phyloP scores from a whole-genome alignment of 2,329 filamentous ascomycete species.

The Cladophialophora carrionii region DNA sequence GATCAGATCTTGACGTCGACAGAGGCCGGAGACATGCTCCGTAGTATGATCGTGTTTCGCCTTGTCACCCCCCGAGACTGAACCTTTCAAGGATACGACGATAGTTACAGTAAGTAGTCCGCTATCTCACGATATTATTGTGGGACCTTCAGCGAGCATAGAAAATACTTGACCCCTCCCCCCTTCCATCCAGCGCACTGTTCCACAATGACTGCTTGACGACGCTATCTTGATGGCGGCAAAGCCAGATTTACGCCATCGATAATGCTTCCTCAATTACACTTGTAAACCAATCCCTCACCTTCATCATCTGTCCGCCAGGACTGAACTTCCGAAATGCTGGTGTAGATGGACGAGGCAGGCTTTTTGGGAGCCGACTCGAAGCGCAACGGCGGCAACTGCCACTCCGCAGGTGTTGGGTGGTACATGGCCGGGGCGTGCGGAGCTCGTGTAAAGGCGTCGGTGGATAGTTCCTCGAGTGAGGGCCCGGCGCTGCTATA shows the following conservation, averaged over 20 bases:
- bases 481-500: neutral
- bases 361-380: neutral
- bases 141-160: no score
- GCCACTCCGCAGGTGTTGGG: neutral
- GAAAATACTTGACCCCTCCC: no score
- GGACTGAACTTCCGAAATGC: neutral
- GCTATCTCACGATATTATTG: no score
- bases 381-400: constrained; percentile 1
- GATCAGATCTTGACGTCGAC: neutral
- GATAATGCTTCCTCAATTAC: no score
- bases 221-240: no score
- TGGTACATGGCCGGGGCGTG: neutral
- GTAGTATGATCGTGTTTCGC: no score
- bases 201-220: no score
- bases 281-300: neutral
- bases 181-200: no score
- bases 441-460: neutral
- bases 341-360: constrained; percentile 3
- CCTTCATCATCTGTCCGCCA: neutral
- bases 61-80: no score
- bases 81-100: no score
- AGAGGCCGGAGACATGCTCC: neutral
- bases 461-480: neutral
- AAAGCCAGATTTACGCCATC: no score
- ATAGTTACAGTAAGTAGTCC: no score